phyloP scores from a whole-genome alignment of 1,284 basidiomycete species.

The Ustilago vetiveriae region DNA sequence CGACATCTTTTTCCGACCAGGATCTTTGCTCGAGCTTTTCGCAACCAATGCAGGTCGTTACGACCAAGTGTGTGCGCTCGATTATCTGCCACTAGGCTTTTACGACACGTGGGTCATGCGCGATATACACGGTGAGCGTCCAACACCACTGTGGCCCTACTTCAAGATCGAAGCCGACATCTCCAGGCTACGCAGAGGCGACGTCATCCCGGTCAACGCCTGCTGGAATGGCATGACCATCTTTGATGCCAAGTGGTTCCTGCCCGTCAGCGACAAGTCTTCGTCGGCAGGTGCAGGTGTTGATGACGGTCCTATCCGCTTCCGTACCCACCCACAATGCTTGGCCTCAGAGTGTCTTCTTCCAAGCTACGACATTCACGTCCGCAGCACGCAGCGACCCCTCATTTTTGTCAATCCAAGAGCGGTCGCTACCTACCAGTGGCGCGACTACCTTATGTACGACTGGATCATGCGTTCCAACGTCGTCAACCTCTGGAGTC shows the following conservation, averaged over 20 bases:
- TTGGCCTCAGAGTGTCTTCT: constrained; percentile 72
- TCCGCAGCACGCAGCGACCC: constrained; percentile 55
- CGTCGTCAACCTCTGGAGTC: constrained; percentile 49
- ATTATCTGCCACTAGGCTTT: constrained; percentile 70
- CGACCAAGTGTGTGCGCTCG: constrained; percentile 73
- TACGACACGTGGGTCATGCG: constrained; percentile 69
- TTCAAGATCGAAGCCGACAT: constrained; percentile 68
- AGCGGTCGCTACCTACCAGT: constrained; percentile 44
- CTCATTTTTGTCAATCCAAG: constrained; percentile 71
- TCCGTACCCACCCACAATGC: constrained; percentile 71
- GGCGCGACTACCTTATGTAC: constrained; percentile 45
- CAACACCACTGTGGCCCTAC: constrained; percentile 70
- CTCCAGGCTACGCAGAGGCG: constrained; percentile 66
- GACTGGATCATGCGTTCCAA: constrained; percentile 47
- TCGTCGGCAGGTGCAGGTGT: constrained; percentile 55
- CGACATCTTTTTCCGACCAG: constrained; percentile 46
- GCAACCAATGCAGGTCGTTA: constrained; percentile 70
- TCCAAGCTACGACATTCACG: constrained; percentile 72
- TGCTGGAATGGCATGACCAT: constrained; percentile 75
- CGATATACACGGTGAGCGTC: constrained; percentile 59
- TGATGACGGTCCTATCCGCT: constrained; percentile 67
- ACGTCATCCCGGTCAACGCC: constrained; percentile 69
- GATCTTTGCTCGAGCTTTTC: constrained; percentile 32
- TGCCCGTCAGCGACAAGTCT: neutral
- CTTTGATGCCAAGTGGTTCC: constrained; percentile 70